A percentile compares a stretch with the other conserved stretches of the same genome.
Evolutionary conservation across 2,329 filamentous ascomycete species (phyloP).

Genomic region (Trichoderma guizhouense): DNA sequence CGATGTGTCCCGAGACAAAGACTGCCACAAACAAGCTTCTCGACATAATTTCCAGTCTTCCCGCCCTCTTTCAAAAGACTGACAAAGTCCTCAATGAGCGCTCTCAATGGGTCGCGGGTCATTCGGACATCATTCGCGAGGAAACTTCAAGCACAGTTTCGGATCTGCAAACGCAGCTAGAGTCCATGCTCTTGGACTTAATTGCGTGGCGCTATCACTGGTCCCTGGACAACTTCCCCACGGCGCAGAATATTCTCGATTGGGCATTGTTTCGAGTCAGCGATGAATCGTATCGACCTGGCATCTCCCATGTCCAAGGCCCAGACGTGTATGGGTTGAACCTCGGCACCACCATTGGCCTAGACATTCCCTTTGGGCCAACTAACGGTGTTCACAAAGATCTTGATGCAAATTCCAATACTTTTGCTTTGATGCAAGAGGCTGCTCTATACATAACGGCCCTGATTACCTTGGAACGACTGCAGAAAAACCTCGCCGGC

Average conservation of each 20-base stretch:
- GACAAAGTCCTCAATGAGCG: conserved; percentile 2
- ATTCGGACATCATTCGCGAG: not conserved
- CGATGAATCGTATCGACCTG: not conserved
- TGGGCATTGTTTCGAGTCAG: not conserved
- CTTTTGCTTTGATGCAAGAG: conserved; percentile 1
- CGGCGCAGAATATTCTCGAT: not conserved
- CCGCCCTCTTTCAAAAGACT: not conserved
- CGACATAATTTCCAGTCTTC: not conserved
- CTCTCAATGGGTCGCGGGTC: not conserved
- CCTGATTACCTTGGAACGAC: not conserved
- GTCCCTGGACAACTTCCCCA: not conserved
- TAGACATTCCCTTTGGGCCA: not conserved
- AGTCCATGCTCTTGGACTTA: not conserved
- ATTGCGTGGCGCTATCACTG: not conserved
- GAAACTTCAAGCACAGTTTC: not conserved
- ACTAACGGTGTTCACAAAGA: not conserved
- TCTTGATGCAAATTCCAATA: not conserved
- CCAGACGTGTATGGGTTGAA: not conserved
- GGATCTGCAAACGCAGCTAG: not conserved
- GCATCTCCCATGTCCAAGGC: not conserved
- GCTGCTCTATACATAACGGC: not conserved
- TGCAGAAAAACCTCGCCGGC: not conserved
- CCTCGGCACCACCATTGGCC: not conserved
- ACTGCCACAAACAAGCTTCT: not conserved
- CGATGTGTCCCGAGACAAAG: not conserved